Conservation (phyloP, 768 basidiomycete species). For the Mycena haematopus region DNA sequence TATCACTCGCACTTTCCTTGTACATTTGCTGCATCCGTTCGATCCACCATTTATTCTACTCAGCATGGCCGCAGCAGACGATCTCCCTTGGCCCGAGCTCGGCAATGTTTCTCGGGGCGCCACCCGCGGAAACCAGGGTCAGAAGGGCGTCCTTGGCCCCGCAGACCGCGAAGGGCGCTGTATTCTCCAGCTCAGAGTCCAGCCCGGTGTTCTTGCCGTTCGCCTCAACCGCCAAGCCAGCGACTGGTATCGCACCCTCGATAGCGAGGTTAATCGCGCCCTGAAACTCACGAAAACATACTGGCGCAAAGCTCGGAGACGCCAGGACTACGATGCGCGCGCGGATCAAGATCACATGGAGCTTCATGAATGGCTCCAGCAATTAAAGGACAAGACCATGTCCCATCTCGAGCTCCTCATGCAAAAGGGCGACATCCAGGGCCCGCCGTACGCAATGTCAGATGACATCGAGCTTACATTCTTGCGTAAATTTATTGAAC, state of each 20-base stretch:
- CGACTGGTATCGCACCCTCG: slow-evolving; percentile 84
- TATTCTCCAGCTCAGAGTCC: slow-evolving; percentile 79
- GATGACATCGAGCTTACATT: slow-evolving; percentile 80
- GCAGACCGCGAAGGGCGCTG: slow-evolving; percentile 79
- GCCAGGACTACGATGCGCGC: slow-evolving; percentile 84
- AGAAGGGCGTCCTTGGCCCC: slow-evolving; percentile 77
- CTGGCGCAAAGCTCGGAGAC: slow-evolving; percentile 82
- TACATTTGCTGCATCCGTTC: slow-evolving; percentile 22
- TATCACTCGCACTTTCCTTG: background rate
- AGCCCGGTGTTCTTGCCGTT: slow-evolving; percentile 82
- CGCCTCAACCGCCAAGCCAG: slow-evolving; percentile 76
- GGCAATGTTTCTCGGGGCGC: slow-evolving; percentile 87
- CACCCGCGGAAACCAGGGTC: slow-evolving; percentile 85
- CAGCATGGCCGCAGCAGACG: slow-evolving; percentile 65
- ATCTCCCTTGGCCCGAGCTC: slow-evolving; percentile 86
- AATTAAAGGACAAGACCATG: slow-evolving; percentile 89
- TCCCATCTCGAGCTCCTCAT: slow-evolving; percentile 85
- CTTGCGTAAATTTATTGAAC: slow-evolving; percentile 82
- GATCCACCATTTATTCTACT: slow-evolving; percentile 34
- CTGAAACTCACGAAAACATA: slow-evolving; percentile 87
- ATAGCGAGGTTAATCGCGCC: slow-evolving; percentile 79
- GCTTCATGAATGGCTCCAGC: slow-evolving; percentile 86
- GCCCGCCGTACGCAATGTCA: slow-evolving; percentile 82
- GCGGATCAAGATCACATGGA: slow-evolving; percentile 92
- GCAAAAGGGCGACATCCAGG: slow-evolving; percentile 87